phyloP scores from a whole-genome alignment of 305 asterid species.

The Rubia tinctorum region DNA sequence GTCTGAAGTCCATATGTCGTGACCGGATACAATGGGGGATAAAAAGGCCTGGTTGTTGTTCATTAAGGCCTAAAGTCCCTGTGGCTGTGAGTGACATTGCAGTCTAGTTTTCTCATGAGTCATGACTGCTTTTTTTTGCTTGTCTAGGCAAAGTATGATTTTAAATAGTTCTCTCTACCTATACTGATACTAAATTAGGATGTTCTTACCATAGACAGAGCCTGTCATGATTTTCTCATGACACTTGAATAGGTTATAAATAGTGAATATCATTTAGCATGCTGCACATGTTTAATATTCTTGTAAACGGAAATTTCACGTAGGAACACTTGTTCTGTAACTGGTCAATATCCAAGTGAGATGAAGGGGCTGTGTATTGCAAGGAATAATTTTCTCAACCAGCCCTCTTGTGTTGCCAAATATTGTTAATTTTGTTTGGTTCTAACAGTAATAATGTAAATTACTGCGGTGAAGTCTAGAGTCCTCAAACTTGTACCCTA shows the following conservation, averaged over 20 bases:
- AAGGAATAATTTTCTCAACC: not conserved
- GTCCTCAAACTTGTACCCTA: not conserved
- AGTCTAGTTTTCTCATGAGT: not conserved
- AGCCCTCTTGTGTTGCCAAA: not conserved
- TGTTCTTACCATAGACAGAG: not conserved
- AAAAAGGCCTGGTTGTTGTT: not conserved
- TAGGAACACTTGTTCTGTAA: not conserved
- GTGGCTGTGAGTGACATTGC: not conserved
- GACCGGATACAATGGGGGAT: not conserved
- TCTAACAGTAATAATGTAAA: not conserved
- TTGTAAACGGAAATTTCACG: not conserved
- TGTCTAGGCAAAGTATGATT: not conserved
- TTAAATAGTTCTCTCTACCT: not conserved
- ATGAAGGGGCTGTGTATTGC: not conserved
- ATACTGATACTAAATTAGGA: not conserved
- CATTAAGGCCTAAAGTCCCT: not conserved
- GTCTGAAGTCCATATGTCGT: not conserved
- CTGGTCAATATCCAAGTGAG: not conserved
- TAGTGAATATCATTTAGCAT: not conserved
- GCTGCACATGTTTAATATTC: not conserved
- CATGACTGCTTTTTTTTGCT: not conserved
- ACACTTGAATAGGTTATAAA: not conserved
- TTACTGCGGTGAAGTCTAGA: not conserved
- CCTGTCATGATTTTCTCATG: not conserved
- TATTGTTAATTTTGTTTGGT: not conserved